phyloP scores from a whole-genome alignment of 2,329 filamentous ascomycete species.

The Monilinia aucupariae region DNA sequence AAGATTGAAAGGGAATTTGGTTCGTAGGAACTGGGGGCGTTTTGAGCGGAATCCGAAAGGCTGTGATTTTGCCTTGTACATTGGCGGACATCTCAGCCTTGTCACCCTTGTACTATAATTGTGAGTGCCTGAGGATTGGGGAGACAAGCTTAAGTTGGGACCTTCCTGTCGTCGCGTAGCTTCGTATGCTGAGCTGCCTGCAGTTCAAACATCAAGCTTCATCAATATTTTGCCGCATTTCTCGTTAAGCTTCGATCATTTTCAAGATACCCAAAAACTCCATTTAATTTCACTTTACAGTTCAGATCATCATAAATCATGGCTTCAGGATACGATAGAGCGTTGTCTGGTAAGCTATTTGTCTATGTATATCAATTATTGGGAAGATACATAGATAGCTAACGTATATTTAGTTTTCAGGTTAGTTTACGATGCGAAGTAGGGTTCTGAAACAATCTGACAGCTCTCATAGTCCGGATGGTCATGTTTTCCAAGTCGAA shows the following conservation, averaged over 20 bases:
- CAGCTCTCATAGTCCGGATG: slow-evolving; percentile 71
- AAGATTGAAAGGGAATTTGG: background rate
- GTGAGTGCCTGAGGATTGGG: slow-evolving; percentile 13
- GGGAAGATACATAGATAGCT: slow-evolving; percentile 38
- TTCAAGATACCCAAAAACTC: slow-evolving; percentile 20
- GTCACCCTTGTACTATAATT: background rate
- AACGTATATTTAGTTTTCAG: slow-evolving; percentile 66
- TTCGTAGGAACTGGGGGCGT: background rate
- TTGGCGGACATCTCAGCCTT: slow-evolving; percentile 13
- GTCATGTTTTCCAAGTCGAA: slow-evolving; percentile 99
- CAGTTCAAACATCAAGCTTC: slow-evolving; percentile 20
- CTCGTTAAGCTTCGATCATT: slow-evolving; percentile 18
- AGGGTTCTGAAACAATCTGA: slow-evolving; percentile 40
- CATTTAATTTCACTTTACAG: slow-evolving; percentile 6
- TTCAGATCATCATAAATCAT: slow-evolving; percentile 43
- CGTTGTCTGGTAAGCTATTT: slow-evolving; percentile 78
- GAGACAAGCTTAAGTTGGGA: slow-evolving; percentile 3
- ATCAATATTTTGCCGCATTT: slow-evolving; percentile 18
- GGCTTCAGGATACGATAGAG: slow-evolving; percentile 98
- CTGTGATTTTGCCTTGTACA: background rate
- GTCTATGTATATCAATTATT: slow-evolving; percentile 32
- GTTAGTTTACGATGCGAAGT: slow-evolving; percentile 42
- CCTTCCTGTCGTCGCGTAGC: slow-evolving; percentile 21
- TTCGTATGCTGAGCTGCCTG: slow-evolving; percentile 32
- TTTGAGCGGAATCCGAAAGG: background rate